phyloP scores from a whole-genome alignment of 495 filamentous ascomycete genomes.

The Neurospora intermedia region DNA sequence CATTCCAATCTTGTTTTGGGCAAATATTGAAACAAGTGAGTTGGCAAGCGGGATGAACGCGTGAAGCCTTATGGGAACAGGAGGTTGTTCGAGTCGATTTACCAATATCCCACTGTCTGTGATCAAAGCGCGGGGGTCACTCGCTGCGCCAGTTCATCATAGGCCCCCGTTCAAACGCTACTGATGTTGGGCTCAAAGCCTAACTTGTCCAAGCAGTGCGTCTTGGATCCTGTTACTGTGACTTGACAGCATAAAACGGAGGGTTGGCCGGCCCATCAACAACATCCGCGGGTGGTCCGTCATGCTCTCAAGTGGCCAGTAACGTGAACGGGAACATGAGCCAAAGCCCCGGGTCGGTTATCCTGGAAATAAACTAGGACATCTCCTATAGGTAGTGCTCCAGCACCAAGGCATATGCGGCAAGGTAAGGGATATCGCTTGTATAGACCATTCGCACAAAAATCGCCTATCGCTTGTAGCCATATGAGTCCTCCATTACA shows the following conservation, averaged over 20 bases:
- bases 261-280: not conserved
- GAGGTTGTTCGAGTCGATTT: not conserved
- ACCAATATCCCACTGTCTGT: not conserved
- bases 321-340: not conserved
- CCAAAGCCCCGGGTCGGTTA: not conserved
- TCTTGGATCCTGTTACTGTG: not conserved
- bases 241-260: not conserved
- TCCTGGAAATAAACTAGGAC: not conserved
- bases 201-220: not conserved
- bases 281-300: not conserved
- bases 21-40: not conserved
- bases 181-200: not conserved
- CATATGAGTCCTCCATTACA: slow-evolving; percentile 49
- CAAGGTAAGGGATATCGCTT: not conserved
- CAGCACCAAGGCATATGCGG: not conserved
- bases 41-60: not conserved
- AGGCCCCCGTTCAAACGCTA: not conserved
- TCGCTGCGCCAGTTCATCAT: not conserved
- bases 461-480: slow-evolving; percentile 30
- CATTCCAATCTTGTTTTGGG: not conserved
- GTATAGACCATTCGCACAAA: not conserved
- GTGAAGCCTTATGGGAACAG: not conserved
- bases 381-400: not conserved
- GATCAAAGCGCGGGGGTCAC: not conserved
- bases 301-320: not conserved